Conservation (phyloP, 1,284 basidiomycete genomes). For the Tilletia caries region DNA sequence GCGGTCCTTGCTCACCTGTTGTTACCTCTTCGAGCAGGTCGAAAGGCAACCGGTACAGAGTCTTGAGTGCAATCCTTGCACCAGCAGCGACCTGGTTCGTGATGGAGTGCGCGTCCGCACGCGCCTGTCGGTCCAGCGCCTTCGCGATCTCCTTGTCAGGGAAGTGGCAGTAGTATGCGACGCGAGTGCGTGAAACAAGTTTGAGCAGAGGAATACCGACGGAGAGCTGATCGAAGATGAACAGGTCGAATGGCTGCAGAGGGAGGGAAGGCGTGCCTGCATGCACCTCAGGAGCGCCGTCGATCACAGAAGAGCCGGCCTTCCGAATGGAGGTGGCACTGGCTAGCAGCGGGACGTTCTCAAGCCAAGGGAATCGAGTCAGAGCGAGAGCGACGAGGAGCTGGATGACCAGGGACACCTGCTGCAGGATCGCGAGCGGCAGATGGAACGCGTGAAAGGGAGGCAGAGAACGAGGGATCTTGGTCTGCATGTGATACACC, state of each 20-base stretch:
- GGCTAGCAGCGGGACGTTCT: not conserved
- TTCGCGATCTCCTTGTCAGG: constrained; percentile 72
- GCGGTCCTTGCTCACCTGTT: constrained; percentile 62
- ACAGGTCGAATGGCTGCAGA: constrained; percentile 65
- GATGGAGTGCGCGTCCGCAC: constrained; percentile 46
- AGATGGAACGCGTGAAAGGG: constrained; percentile 73
- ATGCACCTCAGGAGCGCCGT: constrained; percentile 23
- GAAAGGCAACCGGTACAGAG: constrained; percentile 75
- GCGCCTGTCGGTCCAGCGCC: constrained; percentile 45
- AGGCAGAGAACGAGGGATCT: constrained; percentile 68
- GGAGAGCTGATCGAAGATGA: constrained; percentile 90
- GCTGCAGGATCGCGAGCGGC: constrained; percentile 80
- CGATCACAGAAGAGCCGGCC: not conserved
- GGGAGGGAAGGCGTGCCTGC: constrained; percentile 54
- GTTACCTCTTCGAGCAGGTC: constrained; percentile 85
- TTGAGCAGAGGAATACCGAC: constrained; percentile 83
- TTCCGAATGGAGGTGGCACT: not conserved
- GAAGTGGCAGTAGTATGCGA: constrained; percentile 97
- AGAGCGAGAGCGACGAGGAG: constrained; percentile 36
- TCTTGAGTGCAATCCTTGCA: constrained; percentile 3
- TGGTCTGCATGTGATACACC: constrained; percentile 74
- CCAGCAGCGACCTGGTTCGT: constrained; percentile 12
- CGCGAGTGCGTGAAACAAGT: constrained; percentile 66
- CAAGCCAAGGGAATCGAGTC: constrained; percentile 47
- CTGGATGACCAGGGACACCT: constrained; percentile 67